A percentile compares a stretch with the other conserved stretches of the same genome.
Conservation (phyloP, 2,329 filamentous ascomycete species). For the Chaetomium globosum region DNA sequence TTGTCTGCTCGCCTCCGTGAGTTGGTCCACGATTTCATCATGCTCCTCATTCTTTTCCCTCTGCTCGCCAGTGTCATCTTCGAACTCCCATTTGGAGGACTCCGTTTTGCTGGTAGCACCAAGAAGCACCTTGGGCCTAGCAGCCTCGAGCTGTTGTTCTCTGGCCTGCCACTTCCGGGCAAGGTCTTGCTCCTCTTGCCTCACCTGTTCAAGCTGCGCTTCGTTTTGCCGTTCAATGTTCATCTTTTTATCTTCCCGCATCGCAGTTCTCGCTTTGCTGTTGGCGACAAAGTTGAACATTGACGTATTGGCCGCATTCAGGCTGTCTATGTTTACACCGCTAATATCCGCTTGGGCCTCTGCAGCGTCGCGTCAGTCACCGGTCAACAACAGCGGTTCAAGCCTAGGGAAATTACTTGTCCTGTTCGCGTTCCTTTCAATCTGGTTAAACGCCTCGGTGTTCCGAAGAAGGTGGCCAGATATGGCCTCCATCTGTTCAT, state of each 20-base stretch:
- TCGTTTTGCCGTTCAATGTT: not conserved
- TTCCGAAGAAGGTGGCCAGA: too few relatives aligned
- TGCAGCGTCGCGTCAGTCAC: not conserved
- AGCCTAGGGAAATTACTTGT: too few relatives aligned
- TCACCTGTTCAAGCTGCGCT: not conserved
- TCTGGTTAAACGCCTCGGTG: too few relatives aligned
- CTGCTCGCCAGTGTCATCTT: conserved; percentile 10
- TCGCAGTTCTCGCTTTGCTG: not conserved
- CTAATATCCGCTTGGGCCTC: conserved; percentile 1
- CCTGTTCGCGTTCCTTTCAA: too few relatives aligned
- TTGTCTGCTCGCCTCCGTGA: not conserved
- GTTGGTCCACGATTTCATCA: not conserved
- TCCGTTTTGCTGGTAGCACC: not conserved
- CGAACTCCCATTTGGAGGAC: not conserved
- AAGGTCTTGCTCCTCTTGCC: not conserved
- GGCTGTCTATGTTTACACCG: not conserved
- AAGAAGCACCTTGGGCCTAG: not conserved
- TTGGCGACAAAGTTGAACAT: not conserved
- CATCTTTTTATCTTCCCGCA: not conserved
- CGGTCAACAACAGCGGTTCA: too few relatives aligned
- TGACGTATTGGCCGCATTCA: not conserved
- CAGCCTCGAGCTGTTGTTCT: not conserved
- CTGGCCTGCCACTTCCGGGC: not conserved
- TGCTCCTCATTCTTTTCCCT: not conserved
- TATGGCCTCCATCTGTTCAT: too few relatives aligned